Base-by-base conservation (phyloP, 2,329 filamentous ascomycete species). In the Fusarium penzigii region DNA sequence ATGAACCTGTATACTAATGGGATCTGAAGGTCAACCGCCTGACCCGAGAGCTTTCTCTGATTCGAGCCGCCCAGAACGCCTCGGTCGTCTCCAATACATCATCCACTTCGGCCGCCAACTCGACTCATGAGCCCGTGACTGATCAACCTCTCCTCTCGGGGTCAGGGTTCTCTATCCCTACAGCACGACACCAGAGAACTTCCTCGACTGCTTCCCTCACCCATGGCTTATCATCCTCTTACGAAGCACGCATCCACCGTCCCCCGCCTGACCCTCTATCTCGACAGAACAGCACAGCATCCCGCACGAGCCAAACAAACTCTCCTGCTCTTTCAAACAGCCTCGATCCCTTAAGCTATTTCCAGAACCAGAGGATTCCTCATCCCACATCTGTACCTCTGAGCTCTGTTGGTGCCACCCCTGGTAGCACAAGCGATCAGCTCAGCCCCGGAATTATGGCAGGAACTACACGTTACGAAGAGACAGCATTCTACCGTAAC, bases 31-130 rank as follows among this genome's bases (percentile, higher is more conserved):
- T 97, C 55, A 97, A 97, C 75, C 90, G 93, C 34, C 80, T 97
- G 32, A 96, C 90, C 1, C 88, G 93, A 51, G 93, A 97, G 70
- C 84, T 97, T 36, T 87, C 88, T 14, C 79, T 91, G 47, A 84
- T 97, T n/a, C 89, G 92, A 49, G 80, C 82, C 29, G 81, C 83
- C 20, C 83, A 87, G 52, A 87, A 87, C 64, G 83, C 84, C 7
- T 87, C 84, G 0, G 83, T 85, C 29, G 82, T 78, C 5, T 87
- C 84, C 42, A 87, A 86, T 65, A 70, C 82, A n/a, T 87, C 84
- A 3, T 87, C 84, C 1, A 78, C 79, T 3, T 84, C 82, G 1
- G 75, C 82, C 29, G 78, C 78, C 49, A 78, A 78, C 51, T 78
- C 80, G 16, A 74, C 72, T 38, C 73, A 77, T 60, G 81, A 81